These are phyloP conservation scores for Staphylotrichum tortipilum DNA, from an alignment of 495 filamentous ascomycete genomes.

Conservation along the genomic window DNA sequence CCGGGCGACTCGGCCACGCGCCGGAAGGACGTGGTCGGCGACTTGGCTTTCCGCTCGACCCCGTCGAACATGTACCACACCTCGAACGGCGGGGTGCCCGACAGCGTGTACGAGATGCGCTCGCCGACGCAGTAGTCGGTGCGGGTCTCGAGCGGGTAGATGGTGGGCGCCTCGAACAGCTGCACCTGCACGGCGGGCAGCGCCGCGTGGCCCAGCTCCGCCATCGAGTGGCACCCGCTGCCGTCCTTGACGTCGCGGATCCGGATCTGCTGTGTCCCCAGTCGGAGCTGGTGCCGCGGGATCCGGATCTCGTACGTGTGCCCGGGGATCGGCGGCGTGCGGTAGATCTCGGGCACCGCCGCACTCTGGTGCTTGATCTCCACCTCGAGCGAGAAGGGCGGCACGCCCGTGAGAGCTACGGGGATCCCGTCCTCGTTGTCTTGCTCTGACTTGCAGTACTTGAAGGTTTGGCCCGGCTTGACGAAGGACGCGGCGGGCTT, in stretches of 20 bases:
- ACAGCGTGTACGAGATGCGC: conserved; percentile 79
- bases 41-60: conserved; percentile 65
- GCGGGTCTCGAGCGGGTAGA: conserved; percentile 74
- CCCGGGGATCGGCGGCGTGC: conserved; percentile 64
- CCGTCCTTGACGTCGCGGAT: conserved; percentile 83
- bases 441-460: conserved; percentile 81
- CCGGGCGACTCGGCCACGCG: conserved; percentile 87
- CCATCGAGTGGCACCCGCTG: conserved; percentile 64
- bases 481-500: conserved; percentile 71
- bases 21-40: conserved; percentile 68
- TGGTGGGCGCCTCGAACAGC: conserved; percentile 85
- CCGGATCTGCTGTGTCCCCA: conserved; percentile 76
- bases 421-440: conserved; percentile 76
- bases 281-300: conserved; percentile 68
- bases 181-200: conserved; percentile 67
- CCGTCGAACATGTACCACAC: conserved; percentile 86
- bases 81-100: conserved; percentile 81
- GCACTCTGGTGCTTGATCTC: conserved; percentile 84
- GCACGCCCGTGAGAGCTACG: conserved; percentile 67
- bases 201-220: conserved; percentile 44
- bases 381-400: conserved; percentile 83
- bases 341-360: conserved; percentile 68
- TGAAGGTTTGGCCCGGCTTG: conserved; percentile 88
- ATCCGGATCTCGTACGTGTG: conserved; percentile 71
- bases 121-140: conserved; percentile 93